phyloP scores from a whole-genome alignment of 495 filamentous ascomycete species.

The Pseudevernia furfuracea region DNA sequence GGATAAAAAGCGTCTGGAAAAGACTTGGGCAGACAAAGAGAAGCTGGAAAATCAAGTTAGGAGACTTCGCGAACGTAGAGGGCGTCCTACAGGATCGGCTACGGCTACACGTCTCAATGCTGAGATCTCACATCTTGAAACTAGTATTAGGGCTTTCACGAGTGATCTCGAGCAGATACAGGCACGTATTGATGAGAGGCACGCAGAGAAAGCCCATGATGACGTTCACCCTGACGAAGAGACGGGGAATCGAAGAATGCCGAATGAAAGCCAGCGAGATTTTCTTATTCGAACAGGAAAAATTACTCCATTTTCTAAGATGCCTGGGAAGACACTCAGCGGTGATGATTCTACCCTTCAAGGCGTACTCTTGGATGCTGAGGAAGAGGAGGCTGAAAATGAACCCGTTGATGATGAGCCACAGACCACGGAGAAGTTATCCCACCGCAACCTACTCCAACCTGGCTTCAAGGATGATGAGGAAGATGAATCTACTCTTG shows the following conservation, averaged over 20 bases:
- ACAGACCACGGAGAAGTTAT: constrained; percentile 33
- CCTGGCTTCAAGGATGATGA: constrained; percentile 67
- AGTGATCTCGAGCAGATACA: constrained; percentile 72
- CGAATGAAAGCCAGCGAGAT: constrained; percentile 75
- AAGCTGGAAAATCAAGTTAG: constrained; percentile 43
- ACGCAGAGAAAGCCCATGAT: constrained; percentile 43
- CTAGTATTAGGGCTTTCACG: constrained; percentile 50
- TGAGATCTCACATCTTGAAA: constrained; percentile 56
- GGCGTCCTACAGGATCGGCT: constrained; percentile 41
- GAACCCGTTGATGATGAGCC: constrained; percentile 36
- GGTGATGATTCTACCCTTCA: constrained; percentile 55
- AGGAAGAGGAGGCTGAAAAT: constrained; percentile 51
- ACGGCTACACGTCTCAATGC: constrained; percentile 45
- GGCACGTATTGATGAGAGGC: constrained; percentile 66
- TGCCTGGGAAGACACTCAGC: constrained; percentile 46
- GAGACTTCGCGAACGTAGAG: constrained; percentile 43
- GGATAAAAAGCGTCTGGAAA: constrained; percentile 79
- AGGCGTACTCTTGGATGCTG: constrained; percentile 68
- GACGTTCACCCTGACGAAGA: constrained; percentile 28
- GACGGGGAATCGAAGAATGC: constrained; percentile 48
- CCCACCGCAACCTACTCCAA: constrained; percentile 71
- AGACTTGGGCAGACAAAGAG: constrained; percentile 54
- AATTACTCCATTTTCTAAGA: constrained; percentile 86
- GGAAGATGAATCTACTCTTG: constrained; percentile 28
- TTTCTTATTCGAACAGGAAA: constrained; percentile 93